phyloP scores from a whole-genome alignment of 2,329 filamentous ascomycete genomes.

The Zelopaecilomyces penicillatus region DNA sequence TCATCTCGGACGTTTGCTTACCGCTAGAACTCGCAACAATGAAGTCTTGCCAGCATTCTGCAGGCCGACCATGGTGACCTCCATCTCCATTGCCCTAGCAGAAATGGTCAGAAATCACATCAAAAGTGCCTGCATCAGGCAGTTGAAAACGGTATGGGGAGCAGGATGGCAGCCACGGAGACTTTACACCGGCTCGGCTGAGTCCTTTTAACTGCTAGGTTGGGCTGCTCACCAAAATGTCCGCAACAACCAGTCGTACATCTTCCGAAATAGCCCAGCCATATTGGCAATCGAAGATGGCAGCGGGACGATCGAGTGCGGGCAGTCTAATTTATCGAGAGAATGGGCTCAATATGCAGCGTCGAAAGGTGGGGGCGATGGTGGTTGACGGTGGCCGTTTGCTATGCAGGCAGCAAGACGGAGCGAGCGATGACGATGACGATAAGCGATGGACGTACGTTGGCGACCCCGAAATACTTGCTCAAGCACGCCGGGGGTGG shows the following conservation, averaged over 20 bases:
- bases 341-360: no score
- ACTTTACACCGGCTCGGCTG: background rate
- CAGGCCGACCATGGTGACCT: conserved; percentile 97
- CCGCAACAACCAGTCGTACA: conserved; percentile 97
- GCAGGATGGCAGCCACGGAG: conserved; percentile 7
- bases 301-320: no score
- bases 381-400: no score
- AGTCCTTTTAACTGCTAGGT: background rate
- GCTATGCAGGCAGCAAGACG: no score
- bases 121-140: conserved; percentile 8
- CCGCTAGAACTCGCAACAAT: conserved; percentile 83
- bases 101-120: conserved; percentile 4
- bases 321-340: no score
- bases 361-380: no score
- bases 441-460: no score
- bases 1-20: conserved; percentile 42
- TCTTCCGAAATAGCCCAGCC: conserved; percentile 83
- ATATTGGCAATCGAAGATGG: conserved; percentile 39
- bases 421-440: no score
- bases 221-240: conserved; percentile 75
- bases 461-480: no score
- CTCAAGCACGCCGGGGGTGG: no score
- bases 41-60: conserved; percentile 99
- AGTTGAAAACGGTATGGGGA: background rate
- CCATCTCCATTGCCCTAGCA: conserved; percentile 93